These are phyloP conservation scores for Hyphopichia buzzinii DNA, from an alignment of 1,139 yeast genomes.

Conservation along the genomic window DNA sequence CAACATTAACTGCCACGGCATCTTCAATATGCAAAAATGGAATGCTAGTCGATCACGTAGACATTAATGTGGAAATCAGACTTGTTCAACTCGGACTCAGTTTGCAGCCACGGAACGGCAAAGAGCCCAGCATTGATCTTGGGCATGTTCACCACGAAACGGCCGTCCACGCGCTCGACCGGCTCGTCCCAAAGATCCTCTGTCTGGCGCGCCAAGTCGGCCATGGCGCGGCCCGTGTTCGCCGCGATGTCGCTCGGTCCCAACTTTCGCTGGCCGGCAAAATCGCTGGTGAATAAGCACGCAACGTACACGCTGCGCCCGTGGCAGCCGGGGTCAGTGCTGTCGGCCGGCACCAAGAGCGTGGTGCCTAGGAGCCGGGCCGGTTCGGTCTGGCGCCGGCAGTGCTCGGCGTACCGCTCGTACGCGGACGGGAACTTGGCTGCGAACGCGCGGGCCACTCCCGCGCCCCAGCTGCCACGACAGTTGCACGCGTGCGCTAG, in stretches of 20 bases:
- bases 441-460: conserved; percentile 60
- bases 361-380: conserved; percentile 52
- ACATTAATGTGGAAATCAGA: conserved; percentile 38
- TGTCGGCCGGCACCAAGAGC: conserved; percentile 39
- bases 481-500: conserved; percentile 80
- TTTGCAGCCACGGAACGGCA: conserved; percentile 72
- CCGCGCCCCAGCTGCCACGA: conserved; percentile 82
- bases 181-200: conserved; percentile 10
- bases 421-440: conserved; percentile 52
- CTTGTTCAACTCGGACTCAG: conserved; percentile 48
- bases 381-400: conserved; percentile 31
- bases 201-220: conserved; percentile 35
- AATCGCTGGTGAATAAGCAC: conserved; percentile 68
- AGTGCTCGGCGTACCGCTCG: conserved; percentile 44
- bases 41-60: conserved; percentile 22
- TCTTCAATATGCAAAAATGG: too few species aligned
- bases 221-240: conserved; percentile 48
- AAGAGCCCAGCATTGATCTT: conserved; percentile 79
- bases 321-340: conserved; percentile 26
- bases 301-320: conserved; percentile 40
- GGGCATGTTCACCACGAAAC: conserved; percentile 56
- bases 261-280: conserved; percentile 25
- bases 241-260: conserved; percentile 39
- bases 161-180: conserved; percentile 12
- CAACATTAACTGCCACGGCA: too few species aligned